Evolutionary conservation across 2,329 filamentous ascomycete species (phyloP), one percentile per base, ranked within the genome.

Genomic region (Exophiala phaeomuriformis): DNA sequence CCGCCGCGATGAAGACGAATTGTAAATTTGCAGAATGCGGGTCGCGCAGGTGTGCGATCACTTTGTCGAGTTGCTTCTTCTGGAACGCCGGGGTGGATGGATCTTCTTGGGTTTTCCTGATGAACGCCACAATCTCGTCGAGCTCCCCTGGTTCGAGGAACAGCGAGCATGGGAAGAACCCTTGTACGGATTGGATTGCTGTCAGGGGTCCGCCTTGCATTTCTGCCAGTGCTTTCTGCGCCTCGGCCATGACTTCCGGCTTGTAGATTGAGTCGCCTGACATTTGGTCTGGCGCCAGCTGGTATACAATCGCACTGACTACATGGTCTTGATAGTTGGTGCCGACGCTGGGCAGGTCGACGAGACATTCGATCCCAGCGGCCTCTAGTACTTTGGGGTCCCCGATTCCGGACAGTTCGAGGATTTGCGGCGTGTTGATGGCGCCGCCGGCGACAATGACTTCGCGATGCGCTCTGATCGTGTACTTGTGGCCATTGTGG

Each of bases 381-480:
- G 65, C 63, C 9, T 68, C 58, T 3, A 79, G 67, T 5, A 77
- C 61, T 0, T 69, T 63, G 2, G 69, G 67, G 43, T 72, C 69
- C 3, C 82, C 82, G 37, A 85, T 73, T 0, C 82, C 82, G 0
- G 80, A 83, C 1, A 83, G 68, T 58, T 85, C 81, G n/a, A 79
- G 73, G 10, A 81, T 69, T 65, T 77, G 80, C 3, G 76, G 82
- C 6, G 77, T 81, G 63, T 77, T 75, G 39, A 79, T 69, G 30
- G 73, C 76, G 0, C 83, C 83, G 0, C 80, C 80, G 3, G 77
- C 76, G 2, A 86, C 65, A 36, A 86, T 74, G 7, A 84, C 73
- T 60, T 85, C 82, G 48, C 65, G 64, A 28, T 60, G 64, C 58
- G 62, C 69, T 6, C 58, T 71, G 2, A 71, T 65, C 3, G 63